A percentile compares a stretch with the other conserved stretches of the same genome.
phyloP scores from a whole-genome alignment of 2,329 filamentous ascomycete species.

The Fusarium sp. region DNA sequence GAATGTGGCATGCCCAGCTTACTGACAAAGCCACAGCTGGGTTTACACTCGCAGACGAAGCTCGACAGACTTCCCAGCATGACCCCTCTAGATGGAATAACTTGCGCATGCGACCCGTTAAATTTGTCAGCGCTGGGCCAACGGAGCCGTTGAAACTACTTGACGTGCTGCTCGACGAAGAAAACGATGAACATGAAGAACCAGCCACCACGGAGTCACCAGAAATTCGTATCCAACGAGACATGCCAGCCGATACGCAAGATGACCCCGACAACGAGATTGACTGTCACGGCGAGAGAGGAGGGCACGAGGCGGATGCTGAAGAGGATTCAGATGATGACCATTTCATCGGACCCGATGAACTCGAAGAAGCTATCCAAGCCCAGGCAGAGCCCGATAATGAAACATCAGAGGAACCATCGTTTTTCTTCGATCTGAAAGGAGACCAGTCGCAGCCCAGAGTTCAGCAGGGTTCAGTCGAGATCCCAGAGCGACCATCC shows the following conservation, averaged over 20 bases:
- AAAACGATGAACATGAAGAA: neutral
- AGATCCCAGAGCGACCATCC: slow-evolving; percentile 31
- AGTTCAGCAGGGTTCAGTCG: neutral
- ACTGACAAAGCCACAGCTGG: slow-evolving; percentile 32
- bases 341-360: slow-evolving; percentile 36
- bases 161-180: slow-evolving; percentile 41
- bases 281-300: neutral
- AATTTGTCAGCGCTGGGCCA: slow-evolving; percentile 62
- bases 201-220: neutral
- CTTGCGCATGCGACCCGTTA: slow-evolving; percentile 59
- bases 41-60: slow-evolving; percentile 55
- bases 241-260: neutral
- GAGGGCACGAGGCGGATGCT: neutral
- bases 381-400: neutral
- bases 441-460: slow-evolving; percentile 38
- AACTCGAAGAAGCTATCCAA: slow-evolving; percentile 34
- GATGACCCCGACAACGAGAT: neutral
- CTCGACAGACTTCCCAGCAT: slow-evolving; percentile 57
- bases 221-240: neutral
- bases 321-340: neutral
- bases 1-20: neutral
- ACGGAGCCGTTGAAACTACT: slow-evolving; percentile 58
- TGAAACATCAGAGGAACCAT: slow-evolving; percentile 6
- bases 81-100: slow-evolving; percentile 53
- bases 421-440: slow-evolving; percentile 52